phyloP scores from a whole-genome alignment of 192 early-diverging fungal genomes.

The Mortierella antarctica region DNA sequence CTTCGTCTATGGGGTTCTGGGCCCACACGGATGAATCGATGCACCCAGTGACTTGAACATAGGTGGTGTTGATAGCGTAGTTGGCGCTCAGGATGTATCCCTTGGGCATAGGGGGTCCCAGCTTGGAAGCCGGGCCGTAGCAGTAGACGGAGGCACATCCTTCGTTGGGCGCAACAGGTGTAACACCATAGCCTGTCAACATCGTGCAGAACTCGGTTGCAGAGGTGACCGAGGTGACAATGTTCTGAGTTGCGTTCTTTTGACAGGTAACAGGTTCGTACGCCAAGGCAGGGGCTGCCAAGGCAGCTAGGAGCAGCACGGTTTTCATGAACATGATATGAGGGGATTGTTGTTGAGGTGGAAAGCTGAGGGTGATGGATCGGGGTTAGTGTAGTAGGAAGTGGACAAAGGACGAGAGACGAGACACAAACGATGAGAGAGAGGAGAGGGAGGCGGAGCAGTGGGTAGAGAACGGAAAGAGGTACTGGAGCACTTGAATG shows the following conservation, averaged over 20 bases:
- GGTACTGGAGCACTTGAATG: no score
- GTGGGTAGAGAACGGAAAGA: no score
- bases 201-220: slow-evolving; percentile 27
- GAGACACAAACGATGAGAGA: no score
- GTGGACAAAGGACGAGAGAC: no score
- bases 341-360: neutral
- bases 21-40: slow-evolving; percentile 42
- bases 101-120: slow-evolving; percentile 25
- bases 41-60: slow-evolving; percentile 49
- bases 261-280: slow-evolving; percentile 34
- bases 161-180: slow-evolving; percentile 35
- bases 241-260: slow-evolving; percentile 32
- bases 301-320: slow-evolving; percentile 1
- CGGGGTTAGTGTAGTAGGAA: neutral
- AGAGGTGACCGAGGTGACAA: slow-evolving; percentile 24
- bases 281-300: slow-evolving; percentile 17
- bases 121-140: slow-evolving; percentile 12
- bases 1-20: slow-evolving; percentile 41
- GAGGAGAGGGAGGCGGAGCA: no score
- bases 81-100: slow-evolving; percentile 28
- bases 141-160: slow-evolving; percentile 41
- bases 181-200: slow-evolving; percentile 27
- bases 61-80: slow-evolving; percentile 12
- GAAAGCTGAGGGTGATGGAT: neutral
- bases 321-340: slow-evolving; percentile 24